Evolutionary conservation across 331 rosid genomes (phyloP), one percentile per base, ranked within the genome.

Genomic region (Ulmus americana): DNA sequence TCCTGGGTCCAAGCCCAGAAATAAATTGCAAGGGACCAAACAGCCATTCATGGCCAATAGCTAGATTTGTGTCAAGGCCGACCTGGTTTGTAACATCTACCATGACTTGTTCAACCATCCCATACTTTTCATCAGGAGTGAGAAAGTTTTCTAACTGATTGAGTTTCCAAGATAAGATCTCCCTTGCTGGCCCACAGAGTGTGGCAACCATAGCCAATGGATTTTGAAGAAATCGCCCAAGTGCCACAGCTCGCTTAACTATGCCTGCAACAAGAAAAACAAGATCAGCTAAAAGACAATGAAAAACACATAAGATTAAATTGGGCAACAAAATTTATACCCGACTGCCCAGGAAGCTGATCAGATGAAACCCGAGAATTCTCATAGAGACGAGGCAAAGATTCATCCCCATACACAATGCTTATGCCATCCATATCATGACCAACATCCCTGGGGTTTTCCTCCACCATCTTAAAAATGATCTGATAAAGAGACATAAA

Each of bases 1-100:
- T 94, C 74, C 99, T 87, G 6, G 97, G 99, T 71, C 99, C 99
- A 75, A 94, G 95, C 68, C 99, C 99, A 73, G 97, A 89, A 77
- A 87, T 77, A 77, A 87, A 90, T 64, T 94, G 97, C 72, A 94
- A 74, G 4, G 99, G 91, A 65, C 91, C 80, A 72, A 94, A 94
- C 74, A 94, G 70, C 99, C 99, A 94, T 70, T 94, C 99, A 10
- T 94, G 96, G 61, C 85, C 80, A 12, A 85, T 79, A 62, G 99
- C 91, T 75, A 94, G 75, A 86, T 94, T 94, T 63, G 86, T 74
- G 70, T 94, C 99, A n/a, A 94, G 77, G 72, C 99, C 99, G 59
- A 80, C 97, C 80, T 94, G 99, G 77, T 90, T 94, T 45, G 95
- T 84, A 50, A 84, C 90, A 71, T 94, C 96, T 49, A 94, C 97